Percentiles rank a stretch among this genome's conserved stretches.
Conservation (phyloP, 73 alveolate genomes). For the Paramecium biaurelia region DNA sequence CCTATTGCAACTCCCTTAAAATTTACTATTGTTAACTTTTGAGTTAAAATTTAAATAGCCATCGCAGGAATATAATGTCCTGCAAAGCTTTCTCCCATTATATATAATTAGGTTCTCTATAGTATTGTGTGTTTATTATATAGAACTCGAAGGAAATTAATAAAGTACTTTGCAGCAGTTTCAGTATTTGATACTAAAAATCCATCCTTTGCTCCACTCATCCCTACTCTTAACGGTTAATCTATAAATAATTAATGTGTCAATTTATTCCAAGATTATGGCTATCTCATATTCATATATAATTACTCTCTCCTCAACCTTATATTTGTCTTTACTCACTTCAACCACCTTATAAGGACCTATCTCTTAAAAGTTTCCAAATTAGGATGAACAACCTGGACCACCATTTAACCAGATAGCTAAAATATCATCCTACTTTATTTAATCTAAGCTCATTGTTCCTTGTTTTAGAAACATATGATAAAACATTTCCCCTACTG, state of each 20-base stretch:
- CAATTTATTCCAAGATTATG: conserved; percentile 42
- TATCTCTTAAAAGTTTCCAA: conserved; percentile 53
- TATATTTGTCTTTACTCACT: background rate
- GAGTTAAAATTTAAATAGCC: conserved; percentile 36
- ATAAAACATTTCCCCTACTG: background rate
- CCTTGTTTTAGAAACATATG: conserved; percentile 12
- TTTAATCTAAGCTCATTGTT: background rate
- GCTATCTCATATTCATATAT: background rate
- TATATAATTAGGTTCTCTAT: conserved; percentile 66
- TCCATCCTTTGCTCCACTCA: background rate
- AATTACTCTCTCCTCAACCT: background rate
- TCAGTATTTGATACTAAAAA: background rate
- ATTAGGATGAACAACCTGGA: conserved; percentile 67
- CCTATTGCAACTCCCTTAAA: conserved; percentile 73
- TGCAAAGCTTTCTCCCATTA: conserved; percentile 94
- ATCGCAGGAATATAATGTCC: conserved; percentile 83
- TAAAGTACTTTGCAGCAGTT: background rate
- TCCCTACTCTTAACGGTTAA: conserved; percentile 86
- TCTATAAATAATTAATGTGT: conserved; percentile 84
- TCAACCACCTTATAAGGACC: conserved; percentile 22
- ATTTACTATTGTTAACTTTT: conserved; percentile 51
- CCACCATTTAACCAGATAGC: conserved; percentile 65
- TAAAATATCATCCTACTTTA: background rate
- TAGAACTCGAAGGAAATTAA: background rate
- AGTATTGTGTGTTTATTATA: background rate